Conservation (phyloP, 768 basidiomycete genomes). For the Cubamyces lactineus region DNA sequence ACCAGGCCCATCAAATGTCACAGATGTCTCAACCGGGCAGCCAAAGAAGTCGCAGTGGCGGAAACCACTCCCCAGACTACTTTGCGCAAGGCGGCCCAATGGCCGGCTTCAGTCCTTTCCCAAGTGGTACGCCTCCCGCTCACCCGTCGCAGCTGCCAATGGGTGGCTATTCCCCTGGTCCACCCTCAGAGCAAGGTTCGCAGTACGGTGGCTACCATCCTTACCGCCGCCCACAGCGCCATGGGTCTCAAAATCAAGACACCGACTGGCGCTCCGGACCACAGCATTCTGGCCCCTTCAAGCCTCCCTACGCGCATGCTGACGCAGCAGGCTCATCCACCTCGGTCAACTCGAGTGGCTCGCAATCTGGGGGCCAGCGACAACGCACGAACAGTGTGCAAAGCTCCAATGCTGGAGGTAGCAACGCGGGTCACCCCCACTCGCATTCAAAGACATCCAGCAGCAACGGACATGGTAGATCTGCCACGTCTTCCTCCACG, state of each 20-base stretch:
- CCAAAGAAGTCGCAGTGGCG: slow-evolving; percentile 44
- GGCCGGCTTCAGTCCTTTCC: slow-evolving; percentile 62
- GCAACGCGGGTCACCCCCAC: slow-evolving; percentile 30
- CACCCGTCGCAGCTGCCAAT: slow-evolving; percentile 51
- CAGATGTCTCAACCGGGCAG: slow-evolving; percentile 33
- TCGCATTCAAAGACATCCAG: slow-evolving; percentile 24
- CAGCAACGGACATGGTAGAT: slow-evolving; percentile 28
- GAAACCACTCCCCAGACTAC: slow-evolving; percentile 52
- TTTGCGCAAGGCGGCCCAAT: slow-evolving; percentile 56
- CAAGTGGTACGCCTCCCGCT: slow-evolving; percentile 71
- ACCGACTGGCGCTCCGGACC: slow-evolving; percentile 52
- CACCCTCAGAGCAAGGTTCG: slow-evolving; percentile 34
- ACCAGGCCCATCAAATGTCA: slow-evolving; percentile 49
- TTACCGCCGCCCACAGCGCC: slow-evolving; percentile 68
- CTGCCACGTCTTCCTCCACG: slow-evolving; percentile 23
- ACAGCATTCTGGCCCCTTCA: slow-evolving; percentile 47
- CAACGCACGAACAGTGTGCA: slow-evolving; percentile 75
- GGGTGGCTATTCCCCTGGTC: slow-evolving; percentile 41
- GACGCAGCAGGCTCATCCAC: slow-evolving; percentile 81
- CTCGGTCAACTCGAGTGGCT: slow-evolving; percentile 70
- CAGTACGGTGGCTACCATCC: slow-evolving; percentile 74
- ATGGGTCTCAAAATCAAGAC: slow-evolving; percentile 36
- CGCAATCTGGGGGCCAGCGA: slow-evolving; percentile 50
- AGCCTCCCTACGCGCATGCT: slow-evolving; percentile 78
- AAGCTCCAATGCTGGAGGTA: slow-evolving; percentile 50